Evolutionary conservation across 352 stramenopile species (phyloP).

Genomic region (Phytophthora sp.): DNA sequence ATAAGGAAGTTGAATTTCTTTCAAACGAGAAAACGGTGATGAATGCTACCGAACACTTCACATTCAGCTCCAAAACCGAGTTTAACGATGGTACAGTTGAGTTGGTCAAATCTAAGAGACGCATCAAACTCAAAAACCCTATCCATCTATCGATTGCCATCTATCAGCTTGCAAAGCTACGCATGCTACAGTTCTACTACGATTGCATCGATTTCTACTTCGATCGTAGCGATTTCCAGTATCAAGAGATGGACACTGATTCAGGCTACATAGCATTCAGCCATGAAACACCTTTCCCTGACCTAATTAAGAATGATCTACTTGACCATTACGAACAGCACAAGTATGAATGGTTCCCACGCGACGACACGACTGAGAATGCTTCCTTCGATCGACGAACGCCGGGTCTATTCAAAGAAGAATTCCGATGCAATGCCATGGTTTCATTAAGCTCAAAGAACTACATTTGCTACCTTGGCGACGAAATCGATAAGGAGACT

Average conservation of each 20-base stretch:
- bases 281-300: background rate
- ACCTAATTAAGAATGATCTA: constrained; percentile 3
- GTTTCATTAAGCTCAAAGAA: background rate
- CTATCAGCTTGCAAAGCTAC: constrained; percentile 7
- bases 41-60: constrained; percentile 4
- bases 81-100: constrained; percentile 1
- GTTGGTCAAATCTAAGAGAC: background rate
- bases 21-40: background rate
- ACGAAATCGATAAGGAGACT: background rate
- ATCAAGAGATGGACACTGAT: constrained; percentile 4
- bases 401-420: constrained; percentile 1
- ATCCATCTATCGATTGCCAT: constrained; percentile 2
- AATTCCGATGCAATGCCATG: background rate
- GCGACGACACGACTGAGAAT: constrained; percentile 1
- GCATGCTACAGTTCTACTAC: constrained; percentile 15
- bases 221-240: background rate
- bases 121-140: background rate
- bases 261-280: background rate
- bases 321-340: background rate
- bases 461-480: background rate
- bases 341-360: constrained; percentile 9
- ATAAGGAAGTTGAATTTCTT: constrained; percentile 4
- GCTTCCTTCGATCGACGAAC: background rate
- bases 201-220: constrained; percentile 8
- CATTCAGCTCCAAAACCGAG: background rate